Conservation (phyloP, 2,329 filamentous ascomycete genomes). For the Mycosphaerella arachidis region DNA sequence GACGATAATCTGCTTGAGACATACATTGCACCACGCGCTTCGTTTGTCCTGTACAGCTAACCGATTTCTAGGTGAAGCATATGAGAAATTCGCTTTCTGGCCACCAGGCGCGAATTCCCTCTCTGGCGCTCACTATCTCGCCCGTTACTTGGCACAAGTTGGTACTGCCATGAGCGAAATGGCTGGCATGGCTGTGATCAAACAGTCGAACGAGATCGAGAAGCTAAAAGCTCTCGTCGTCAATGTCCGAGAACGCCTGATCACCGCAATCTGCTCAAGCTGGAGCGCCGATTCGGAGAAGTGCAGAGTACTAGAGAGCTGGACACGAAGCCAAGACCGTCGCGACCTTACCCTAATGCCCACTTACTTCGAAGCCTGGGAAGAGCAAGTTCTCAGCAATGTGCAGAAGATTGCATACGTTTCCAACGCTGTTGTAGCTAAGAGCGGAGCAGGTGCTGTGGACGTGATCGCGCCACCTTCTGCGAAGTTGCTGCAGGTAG, state of each 20-base stretch:
- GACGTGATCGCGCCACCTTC: constrained; percentile 83
- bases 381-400: constrained; percentile 72
- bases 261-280: constrained; percentile 77
- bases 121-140: constrained; percentile 85
- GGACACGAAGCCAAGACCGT: constrained; percentile 76
- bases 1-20: too few species aligned
- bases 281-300: constrained; percentile 94
- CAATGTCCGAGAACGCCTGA: constrained; percentile 74
- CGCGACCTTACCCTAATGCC: constrained; percentile 91
- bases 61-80: constrained; percentile 54
- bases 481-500: constrained; percentile 82
- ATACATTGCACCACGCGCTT: too few species aligned
- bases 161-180: constrained; percentile 86
- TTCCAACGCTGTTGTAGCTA: constrained; percentile 67
- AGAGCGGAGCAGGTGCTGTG: constrained; percentile 57
- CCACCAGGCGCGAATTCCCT: constrained; percentile 87
- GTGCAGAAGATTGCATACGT: constrained; percentile 97
- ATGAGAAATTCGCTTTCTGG: constrained; percentile 96
- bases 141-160: constrained; percentile 73
- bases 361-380: constrained; percentile 76
- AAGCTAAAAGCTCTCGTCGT: constrained; percentile 71
- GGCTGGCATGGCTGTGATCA: constrained; percentile 66
- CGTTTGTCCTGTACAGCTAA: too few species aligned
- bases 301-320: constrained; percentile 88
- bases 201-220: constrained; percentile 52